Evolutionary conservation across 139 green algal species (phyloP).

Genomic region (Eudorina sp.): DNA sequence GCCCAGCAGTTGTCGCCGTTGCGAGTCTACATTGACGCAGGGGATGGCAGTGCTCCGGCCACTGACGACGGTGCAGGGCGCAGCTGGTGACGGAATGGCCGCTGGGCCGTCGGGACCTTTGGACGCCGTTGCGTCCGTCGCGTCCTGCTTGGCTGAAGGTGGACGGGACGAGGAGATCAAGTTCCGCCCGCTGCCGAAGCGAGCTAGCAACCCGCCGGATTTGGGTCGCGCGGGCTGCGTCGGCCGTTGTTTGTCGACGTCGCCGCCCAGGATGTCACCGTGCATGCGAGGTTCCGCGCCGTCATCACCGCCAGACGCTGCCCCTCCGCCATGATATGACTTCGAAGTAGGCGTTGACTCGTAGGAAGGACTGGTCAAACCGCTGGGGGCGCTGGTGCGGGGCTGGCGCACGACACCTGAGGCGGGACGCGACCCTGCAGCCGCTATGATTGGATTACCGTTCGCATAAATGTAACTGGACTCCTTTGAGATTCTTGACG

Average conservation of each 20-base stretch:
- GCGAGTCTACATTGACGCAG: not conserved
- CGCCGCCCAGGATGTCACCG: slow-evolving; percentile 15
- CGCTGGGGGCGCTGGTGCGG: not conserved
- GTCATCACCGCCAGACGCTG: not conserved
- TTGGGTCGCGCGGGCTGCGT: not conserved
- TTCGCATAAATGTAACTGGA: not conserved
- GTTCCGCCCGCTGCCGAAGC: not conserved
- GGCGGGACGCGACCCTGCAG: not conserved
- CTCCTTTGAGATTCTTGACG: too few relatives aligned
- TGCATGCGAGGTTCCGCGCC: not conserved
- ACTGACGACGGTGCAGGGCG: not conserved
- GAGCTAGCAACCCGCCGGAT: not conserved
- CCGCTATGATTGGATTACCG: not conserved
- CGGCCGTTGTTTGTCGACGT: too few relatives aligned
- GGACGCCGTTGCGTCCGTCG: not conserved
- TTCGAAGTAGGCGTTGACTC: too few relatives aligned
- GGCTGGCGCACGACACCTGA: not conserved
- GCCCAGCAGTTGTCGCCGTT: not conserved
- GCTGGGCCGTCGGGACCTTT: not conserved
- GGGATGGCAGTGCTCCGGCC: not conserved
- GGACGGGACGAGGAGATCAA: not conserved
- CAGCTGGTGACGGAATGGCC: not conserved
- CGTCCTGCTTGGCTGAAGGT: not conserved
- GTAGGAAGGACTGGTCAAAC: too few relatives aligned
- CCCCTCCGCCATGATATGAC: not conserved